These are phyloP conservation scores for Diaporthe citri DNA, from an alignment of 2,329 filamentous ascomycete species.

Conservation along the genomic window DNA sequence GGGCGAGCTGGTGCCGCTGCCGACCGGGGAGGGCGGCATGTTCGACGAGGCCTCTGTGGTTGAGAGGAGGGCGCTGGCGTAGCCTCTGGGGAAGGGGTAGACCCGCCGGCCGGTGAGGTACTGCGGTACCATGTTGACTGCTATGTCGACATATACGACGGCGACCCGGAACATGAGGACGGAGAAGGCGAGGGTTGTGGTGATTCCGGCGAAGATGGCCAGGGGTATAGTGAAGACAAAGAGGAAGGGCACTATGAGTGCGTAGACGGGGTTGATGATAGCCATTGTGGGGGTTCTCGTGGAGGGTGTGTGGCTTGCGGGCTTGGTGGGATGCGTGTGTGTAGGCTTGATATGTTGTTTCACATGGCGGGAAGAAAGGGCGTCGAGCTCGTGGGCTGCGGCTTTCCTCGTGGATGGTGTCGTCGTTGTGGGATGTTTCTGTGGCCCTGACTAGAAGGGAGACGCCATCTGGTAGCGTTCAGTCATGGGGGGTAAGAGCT, in stretches of 20 bases:
- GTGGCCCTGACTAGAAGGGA: conserved; percentile 16
- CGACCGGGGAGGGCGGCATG: conserved; percentile 40
- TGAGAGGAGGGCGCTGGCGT: conserved; percentile 31
- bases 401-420: neutral
- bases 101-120: conserved; percentile 60
- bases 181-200: conserved; percentile 71
- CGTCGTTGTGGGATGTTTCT: neutral
- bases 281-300: conserved; percentile 55
- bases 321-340: conserved; percentile 33
- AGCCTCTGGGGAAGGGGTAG: conserved; percentile 42
- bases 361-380: conserved; percentile 44
- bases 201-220: conserved; percentile 72
- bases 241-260: conserved; percentile 72
- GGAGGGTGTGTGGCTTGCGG: conserved; percentile 52
- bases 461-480: conserved; percentile 3
- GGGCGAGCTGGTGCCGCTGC: conserved; percentile 33
- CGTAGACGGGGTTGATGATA: conserved; percentile 66
- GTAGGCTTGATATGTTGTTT: conserved; percentile 35
- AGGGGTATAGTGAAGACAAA: conserved; percentile 73
- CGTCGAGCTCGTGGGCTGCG: conserved; percentile 5
- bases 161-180: conserved; percentile 72
- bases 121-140: conserved; percentile 67
- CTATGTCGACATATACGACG: conserved; percentile 74
- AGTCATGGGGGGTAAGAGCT: neutral
- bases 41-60: conserved; percentile 43